phyloP scores from a whole-genome alignment of 331 rosid genomes.

The Cucumis variabilis region DNA sequence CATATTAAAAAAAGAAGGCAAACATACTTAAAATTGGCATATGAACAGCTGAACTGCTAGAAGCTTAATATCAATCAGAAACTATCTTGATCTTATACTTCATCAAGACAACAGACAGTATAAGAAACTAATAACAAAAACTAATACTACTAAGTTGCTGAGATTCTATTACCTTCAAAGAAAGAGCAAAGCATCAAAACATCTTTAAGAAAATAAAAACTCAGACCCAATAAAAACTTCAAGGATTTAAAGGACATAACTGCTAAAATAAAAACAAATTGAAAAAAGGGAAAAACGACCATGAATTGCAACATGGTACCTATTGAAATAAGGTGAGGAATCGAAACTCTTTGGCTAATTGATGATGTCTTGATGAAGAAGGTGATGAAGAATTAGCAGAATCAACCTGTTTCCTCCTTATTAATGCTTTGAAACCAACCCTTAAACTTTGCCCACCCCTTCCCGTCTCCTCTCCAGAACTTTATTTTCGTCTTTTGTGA shows the following conservation, averaged over 20 bases:
- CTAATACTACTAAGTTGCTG: background rate
- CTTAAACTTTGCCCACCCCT: slow-evolving; percentile 38
- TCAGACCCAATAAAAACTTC: background rate
- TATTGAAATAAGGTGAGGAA: slow-evolving; percentile 73
- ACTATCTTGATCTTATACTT: background rate
- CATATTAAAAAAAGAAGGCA: background rate
- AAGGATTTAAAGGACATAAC: background rate
- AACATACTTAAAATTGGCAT: background rate
- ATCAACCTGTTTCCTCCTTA: too few species aligned
- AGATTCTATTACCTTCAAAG: slow-evolving; percentile 11
- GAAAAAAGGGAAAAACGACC: too few species aligned
- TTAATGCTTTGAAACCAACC: slow-evolving; percentile 58
- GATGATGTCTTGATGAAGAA: too few species aligned
- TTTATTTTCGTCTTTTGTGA: too few species aligned
- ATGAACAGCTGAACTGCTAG: background rate
- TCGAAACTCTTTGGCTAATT: slow-evolving; percentile 77
- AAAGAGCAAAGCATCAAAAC: background rate
- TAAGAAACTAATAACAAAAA: background rate
- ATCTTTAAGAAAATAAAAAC: background rate
- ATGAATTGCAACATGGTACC: slow-evolving; percentile 45
- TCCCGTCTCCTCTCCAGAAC: slow-evolving; percentile 41
- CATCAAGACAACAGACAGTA: background rate
- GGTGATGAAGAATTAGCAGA: too few species aligned
- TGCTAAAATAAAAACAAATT: background rate
- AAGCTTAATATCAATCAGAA: background rate